A percentile compares a stretch with the other conserved stretches of the same genome.
phyloP scores from a whole-genome alignment of 805 yeast species.

The Yamadazyma nakazawae region DNA sequence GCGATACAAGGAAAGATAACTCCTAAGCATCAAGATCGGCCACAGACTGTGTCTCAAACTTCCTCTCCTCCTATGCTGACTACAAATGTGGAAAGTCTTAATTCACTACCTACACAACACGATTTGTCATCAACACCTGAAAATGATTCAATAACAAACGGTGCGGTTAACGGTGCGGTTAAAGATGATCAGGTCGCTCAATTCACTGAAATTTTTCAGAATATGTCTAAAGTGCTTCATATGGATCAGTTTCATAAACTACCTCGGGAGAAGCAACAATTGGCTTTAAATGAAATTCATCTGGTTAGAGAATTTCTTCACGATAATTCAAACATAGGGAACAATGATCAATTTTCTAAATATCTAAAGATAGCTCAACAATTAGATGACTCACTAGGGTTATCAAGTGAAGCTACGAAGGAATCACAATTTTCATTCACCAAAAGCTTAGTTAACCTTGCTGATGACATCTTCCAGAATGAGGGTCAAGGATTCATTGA shows the following conservation, averaged over 20 bases:
- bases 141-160: neutral
- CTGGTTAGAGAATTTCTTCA: neutral
- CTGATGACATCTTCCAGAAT: conserved; percentile 74
- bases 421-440: conserved; percentile 3
- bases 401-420: neutral
- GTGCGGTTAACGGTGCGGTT: no score
- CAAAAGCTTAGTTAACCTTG: conserved; percentile 36
- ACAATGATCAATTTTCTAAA: conserved; percentile 3
- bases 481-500: conserved; percentile 77
- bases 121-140: neutral
- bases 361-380: conserved; percentile 2
- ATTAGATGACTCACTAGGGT: conserved; percentile 3
- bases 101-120: neutral
- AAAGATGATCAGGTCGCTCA: conserved; percentile 7
- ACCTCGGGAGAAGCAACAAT: conserved; percentile 1
- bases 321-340: neutral
- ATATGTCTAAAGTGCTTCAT: conserved; percentile 3
- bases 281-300: conserved; percentile 5
- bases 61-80: neutral
- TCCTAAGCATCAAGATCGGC: neutral
- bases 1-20: conserved; percentile 20
- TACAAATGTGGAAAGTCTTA: neutral
- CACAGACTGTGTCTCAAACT: neutral
- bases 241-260: conserved; percentile 1
- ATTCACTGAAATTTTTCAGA: conserved; percentile 1